These are phyloP conservation scores for Ceriops zippeliana DNA, from an alignment of 345 rosid genomes.

Conservation along the genomic window DNA sequence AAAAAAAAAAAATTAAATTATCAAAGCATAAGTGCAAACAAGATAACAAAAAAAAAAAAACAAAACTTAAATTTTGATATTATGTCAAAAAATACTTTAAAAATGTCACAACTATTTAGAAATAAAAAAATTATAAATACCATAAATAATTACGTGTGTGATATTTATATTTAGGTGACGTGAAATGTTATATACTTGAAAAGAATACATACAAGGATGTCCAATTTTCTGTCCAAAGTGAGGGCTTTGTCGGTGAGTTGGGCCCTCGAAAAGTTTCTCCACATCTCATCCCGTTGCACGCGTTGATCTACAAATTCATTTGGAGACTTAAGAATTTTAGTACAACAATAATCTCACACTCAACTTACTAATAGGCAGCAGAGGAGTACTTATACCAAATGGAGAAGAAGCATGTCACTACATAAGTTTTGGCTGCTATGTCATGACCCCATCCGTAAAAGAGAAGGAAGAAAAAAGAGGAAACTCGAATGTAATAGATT, in stretches of 20 bases:
- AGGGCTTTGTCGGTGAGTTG: slow-evolving; percentile 72
- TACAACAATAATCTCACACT: no score
- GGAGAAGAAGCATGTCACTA: no score
- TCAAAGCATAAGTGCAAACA: no score
- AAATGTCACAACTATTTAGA: no score
- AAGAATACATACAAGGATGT: slow-evolving; percentile 53
- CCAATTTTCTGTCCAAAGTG: slow-evolving; percentile 94
- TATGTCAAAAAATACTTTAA: not conserved
- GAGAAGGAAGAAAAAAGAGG: not conserved
- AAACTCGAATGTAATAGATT: not conserved
- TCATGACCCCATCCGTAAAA: not conserved
- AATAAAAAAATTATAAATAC: no score
- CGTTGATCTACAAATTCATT: slow-evolving; percentile 46
- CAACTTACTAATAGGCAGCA: no score
- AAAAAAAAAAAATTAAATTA: no score
- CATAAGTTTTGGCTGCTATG: no score
- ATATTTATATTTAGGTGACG: no score
- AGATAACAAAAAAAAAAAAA: not conserved
- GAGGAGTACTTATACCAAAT: no score
- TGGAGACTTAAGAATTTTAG: slow-evolving; percentile 13
- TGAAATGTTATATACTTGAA: not conserved
- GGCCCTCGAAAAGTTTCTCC: slow-evolving; percentile 84
- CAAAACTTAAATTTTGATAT: not conserved
- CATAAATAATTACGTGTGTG: no score
- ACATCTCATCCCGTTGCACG: slow-evolving; percentile 81